These are phyloP conservation scores for Saccharomycopsis fibuligera DNA, from an alignment of 805 yeast genomes.

Conservation along the genomic window DNA sequence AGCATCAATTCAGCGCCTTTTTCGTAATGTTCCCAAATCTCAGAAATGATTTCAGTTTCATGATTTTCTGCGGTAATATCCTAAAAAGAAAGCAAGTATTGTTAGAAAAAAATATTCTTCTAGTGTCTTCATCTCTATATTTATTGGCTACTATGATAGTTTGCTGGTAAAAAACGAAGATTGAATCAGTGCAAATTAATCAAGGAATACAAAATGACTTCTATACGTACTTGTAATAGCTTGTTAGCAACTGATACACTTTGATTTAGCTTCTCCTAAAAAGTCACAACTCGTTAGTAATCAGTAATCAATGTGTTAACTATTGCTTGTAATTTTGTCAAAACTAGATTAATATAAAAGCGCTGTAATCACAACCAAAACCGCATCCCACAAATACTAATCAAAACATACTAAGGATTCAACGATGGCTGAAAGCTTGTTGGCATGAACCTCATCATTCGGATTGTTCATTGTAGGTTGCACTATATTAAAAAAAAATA, in stretches of 20 bases:
- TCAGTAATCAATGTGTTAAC: not conserved
- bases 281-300: too few species aligned
- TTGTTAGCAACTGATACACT: conserved; percentile 13
- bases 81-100: not conserved
- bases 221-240: conserved; percentile 13
- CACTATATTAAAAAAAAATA: too few species aligned
- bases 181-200: too few species aligned
- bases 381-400: not conserved
- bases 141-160: not conserved
- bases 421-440: conserved; percentile 18
- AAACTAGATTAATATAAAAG: too few species aligned
- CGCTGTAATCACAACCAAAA: not conserved
- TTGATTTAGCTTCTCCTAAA: conserved; percentile 15
- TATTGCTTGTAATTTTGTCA: too few species aligned
- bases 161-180: not conserved
- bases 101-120: too few species aligned
- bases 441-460: conserved; percentile 21
- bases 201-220: not conserved
- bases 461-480: conserved; percentile 19
- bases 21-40: conserved; percentile 20
- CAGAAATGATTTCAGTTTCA: conserved; percentile 20
- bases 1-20: conserved; percentile 21
- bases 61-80: conserved; percentile 19
- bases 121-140: too few species aligned
- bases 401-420: conserved; percentile 12